phyloP scores from a whole-genome alignment of 192 early-diverging fungal genomes.

The Mortierella claussenii region DNA sequence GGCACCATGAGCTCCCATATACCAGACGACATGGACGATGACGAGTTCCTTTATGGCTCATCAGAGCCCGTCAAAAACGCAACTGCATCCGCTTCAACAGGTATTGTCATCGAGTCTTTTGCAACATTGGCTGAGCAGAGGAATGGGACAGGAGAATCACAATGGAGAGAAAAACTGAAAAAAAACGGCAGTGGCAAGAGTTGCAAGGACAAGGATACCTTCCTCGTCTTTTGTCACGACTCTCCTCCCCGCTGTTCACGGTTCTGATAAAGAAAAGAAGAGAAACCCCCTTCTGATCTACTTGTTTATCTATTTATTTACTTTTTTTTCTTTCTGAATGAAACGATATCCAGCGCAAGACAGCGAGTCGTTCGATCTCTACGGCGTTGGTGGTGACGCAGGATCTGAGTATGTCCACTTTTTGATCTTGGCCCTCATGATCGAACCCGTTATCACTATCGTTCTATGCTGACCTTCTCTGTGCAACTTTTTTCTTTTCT shows the following conservation, averaged over 20 bases:
- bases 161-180: too few species aligned
- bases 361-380: constrained; percentile 46
- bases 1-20: constrained; percentile 38
- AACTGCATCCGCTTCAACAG: not conserved
- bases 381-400: constrained; percentile 27
- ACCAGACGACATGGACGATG: constrained; percentile 50
- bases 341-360: constrained; percentile 19
- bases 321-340: not conserved
- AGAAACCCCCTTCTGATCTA: too few species aligned
- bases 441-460: too few species aligned
- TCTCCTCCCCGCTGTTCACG: too few species aligned
- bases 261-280: too few species aligned
- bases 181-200: too few species aligned
- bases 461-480: not conserved
- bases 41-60: constrained; percentile 51
- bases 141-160: too few species aligned
- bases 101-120: constrained; percentile 15
- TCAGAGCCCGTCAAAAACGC: constrained; percentile 14
- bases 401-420: constrained; percentile 36
- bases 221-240: too few species aligned
- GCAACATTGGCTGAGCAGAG: too few species aligned
- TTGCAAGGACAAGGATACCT: too few species aligned
- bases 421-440: not conserved
- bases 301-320: too few species aligned
- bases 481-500: not conserved